Conservation (phyloP, 2,329 filamentous ascomycete species). For the Xylariaceae sp. region DNA sequence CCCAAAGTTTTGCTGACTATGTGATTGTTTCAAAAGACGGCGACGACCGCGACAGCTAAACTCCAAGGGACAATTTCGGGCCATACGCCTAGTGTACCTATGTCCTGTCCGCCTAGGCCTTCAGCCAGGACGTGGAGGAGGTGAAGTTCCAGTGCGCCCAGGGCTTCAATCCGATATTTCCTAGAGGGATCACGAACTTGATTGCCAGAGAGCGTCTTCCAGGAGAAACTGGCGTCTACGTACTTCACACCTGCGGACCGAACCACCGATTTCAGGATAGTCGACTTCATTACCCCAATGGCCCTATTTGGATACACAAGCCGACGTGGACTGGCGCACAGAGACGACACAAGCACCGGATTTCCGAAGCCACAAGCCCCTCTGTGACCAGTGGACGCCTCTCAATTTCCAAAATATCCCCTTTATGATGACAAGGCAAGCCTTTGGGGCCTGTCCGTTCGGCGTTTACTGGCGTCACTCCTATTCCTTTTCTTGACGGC, state of each 20-base stretch:
- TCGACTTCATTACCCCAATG: not conserved
- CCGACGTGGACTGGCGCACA: not conserved
- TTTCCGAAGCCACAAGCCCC: not conserved
- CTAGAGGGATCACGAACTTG: slow-evolving; percentile 8
- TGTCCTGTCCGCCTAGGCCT: not conserved
- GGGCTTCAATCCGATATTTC: not conserved
- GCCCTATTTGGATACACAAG: slow-evolving; percentile 21
- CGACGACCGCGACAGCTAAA: slow-evolving; percentile 48
- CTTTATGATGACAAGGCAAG: slow-evolving; percentile 15
- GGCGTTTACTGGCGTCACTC: slow-evolving; percentile 26
- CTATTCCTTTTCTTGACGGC: slow-evolving; percentile 21
- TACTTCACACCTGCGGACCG: not conserved
- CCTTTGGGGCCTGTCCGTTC: slow-evolving; percentile 9
- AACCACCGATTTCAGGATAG: slow-evolving; percentile 20
- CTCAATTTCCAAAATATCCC: slow-evolving; percentile 6
- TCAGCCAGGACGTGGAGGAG: not conserved
- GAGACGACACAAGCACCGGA: not conserved
- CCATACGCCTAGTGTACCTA: not conserved
- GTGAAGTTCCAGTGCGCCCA: not conserved
- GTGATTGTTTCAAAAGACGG: slow-evolving; percentile 52
- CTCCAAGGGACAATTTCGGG: not conserved
- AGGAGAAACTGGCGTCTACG: too few species aligned
- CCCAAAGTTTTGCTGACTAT: slow-evolving; percentile 51
- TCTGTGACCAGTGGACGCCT: not conserved
- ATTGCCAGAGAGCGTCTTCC: not conserved